Evolutionary conservation across 805 yeast species (phyloP).

Genomic region (Candida railenensis): DNA sequence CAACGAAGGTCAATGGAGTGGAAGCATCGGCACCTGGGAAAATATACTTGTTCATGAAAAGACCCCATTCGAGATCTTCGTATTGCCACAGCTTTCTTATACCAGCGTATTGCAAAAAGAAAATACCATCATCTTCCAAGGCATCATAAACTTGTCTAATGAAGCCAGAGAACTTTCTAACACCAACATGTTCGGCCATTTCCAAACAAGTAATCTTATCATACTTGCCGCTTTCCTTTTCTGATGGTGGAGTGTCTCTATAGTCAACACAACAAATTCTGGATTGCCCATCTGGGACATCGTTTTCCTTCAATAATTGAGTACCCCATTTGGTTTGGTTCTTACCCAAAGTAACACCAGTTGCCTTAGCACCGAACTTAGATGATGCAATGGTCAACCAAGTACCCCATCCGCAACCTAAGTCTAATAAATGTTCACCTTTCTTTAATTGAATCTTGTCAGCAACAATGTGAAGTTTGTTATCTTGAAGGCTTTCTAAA

Average conservation of each 20-base stretch:
- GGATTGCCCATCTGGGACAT: conserved; percentile 67
- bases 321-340: conserved; percentile 93
- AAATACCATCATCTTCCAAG: conserved; percentile 89
- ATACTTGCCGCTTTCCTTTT: conserved; percentile 49
- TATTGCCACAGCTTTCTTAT: conserved; percentile 91
- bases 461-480: conserved; percentile 83
- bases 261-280: conserved; percentile 80
- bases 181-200: conserved; percentile 97
- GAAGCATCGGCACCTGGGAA: conserved; percentile 98
- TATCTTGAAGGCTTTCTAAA: conserved; percentile 81
- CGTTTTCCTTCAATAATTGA: conserved; percentile 63
- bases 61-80: conserved; percentile 91
- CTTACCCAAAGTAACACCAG: conserved; percentile 87
- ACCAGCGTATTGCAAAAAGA: conserved; percentile 87
- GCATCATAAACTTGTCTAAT: conserved; percentile 78
- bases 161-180: conserved; percentile 75
- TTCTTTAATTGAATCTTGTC: conserved; percentile 74
- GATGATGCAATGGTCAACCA: conserved; percentile 81
- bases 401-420: conserved; percentile 98
- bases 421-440: conserved; percentile 76
- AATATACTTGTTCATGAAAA: conserved; percentile 92
- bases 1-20: conserved; percentile 84
- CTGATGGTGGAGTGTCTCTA: conserved; percentile 81
- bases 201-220: conserved; percentile 88
- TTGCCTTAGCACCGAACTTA: conserved; percentile 79